Evolutionary conservation across 805 yeast genomes (phyloP), one percentile per base, ranked within the genome.

Genomic region (Ogataea pignaliae): DNA sequence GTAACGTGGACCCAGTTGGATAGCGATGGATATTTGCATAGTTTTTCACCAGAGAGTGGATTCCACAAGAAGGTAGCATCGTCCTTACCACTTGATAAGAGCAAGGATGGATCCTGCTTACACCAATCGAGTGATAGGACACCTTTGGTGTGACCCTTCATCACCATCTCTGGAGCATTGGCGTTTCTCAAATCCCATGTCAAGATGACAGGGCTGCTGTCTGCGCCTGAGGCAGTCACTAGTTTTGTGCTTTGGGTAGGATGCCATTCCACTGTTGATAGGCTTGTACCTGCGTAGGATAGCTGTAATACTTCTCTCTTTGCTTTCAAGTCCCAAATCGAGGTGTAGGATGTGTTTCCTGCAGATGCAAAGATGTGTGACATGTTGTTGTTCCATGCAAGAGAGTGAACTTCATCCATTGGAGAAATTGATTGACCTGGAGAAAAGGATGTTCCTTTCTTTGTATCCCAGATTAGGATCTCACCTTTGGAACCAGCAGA

Each of bases 161-260:
- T 65, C 31, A 85, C 70, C 46, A 68, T 69, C 60, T 88, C 89
- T 9, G 99, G 99, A n/a, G 85, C 88, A 57, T 85, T 84, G 28
- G 96, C 81, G 62, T 93, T 91, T 65, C 97, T 80, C 60, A 93
- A 75, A 69, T 93, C 97, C 99, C 99, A 93, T 13, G 91, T 73
- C 51, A 88, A 68, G 43, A 93, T 81, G 29, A 85, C 75, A 11
- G 99, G 96, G 40, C 79, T 78, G 16, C 75, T 70, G 64, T 90
- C 97, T 45, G 80, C 78, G 47, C 84, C 89, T 28, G 93, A 82
- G 26, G 96, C 96, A 21, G 98, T 91, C 26, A 86, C 81, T 46
- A 93, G 76, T 61, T 80, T 84, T 13, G 98, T 91, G 46, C 91
- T 80, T 66, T 83, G 83, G 36, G 76, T 68, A 44, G 99, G 99